Conservation (phyloP, 2,329 filamentous ascomycete genomes). For the Neonectria hederae region DNA sequence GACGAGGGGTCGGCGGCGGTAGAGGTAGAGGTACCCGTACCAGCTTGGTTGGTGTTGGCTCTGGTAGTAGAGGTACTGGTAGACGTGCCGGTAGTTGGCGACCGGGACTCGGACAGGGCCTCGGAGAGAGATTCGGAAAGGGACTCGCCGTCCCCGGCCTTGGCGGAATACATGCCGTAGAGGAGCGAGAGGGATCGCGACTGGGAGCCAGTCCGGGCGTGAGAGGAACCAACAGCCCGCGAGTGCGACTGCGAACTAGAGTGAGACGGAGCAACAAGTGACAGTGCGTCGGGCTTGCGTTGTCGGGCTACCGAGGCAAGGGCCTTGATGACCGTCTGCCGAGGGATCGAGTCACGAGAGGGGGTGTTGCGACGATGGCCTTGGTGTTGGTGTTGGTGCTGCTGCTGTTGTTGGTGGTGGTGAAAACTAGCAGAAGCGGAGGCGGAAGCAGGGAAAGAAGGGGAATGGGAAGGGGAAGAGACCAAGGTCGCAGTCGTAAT, state of each 20-base stretch:
- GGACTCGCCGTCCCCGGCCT: conserved; percentile 50
- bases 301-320: conserved; percentile 73
- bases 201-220: conserved; percentile 25
- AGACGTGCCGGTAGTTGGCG: neutral
- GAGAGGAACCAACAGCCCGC: neutral
- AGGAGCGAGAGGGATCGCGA: conserved; percentile 20
- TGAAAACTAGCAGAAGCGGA: conserved; percentile 13
- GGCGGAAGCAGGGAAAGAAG: neutral
- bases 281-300: conserved; percentile 70
- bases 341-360: conserved; percentile 73
- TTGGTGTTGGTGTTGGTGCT: too few relatives aligned
- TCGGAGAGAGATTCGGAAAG: conserved; percentile 26
- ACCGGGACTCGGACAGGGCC: neutral
- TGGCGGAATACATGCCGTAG: conserved; percentile 64
- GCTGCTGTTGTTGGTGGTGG: too few relatives aligned
- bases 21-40: neutral
- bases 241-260: neutral
- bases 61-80: neutral
- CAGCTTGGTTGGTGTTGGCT: neutral
- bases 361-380: conserved; percentile 59
- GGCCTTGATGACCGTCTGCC: conserved; percentile 85
- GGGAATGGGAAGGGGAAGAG: conserved; percentile 1
- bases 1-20: conserved; percentile 50
- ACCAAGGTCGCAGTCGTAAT: neutral
- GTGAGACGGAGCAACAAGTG: conserved; percentile 51